Evolutionary conservation across 225 moss, liverwort and hornwort species (phyloP).

Genomic region (Pseudoscleropodium purum): DNA sequence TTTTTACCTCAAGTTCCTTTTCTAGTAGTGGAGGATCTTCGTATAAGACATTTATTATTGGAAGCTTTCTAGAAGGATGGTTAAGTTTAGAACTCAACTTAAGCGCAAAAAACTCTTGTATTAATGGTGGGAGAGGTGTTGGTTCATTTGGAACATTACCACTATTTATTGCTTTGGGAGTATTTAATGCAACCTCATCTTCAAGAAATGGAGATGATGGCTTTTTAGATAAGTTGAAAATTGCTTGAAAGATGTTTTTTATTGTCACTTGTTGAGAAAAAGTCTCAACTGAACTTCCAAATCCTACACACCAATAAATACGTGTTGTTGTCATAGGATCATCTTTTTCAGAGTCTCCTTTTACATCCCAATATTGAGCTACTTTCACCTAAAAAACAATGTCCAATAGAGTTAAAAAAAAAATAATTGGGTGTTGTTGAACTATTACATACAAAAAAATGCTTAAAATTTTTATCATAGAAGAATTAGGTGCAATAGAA

Average conservation of each 20-base stretch:
- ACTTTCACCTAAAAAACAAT: conserved; percentile 21
- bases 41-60: conserved; percentile 47
- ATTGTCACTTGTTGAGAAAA: conserved; percentile 37
- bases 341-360: conserved; percentile 1
- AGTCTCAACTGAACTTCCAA: conserved; percentile 24
- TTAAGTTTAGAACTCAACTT: background rate
- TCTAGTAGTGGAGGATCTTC: background rate
- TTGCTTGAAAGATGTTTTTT: conserved; percentile 41
- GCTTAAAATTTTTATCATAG: background rate
- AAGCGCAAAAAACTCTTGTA: conserved; percentile 35
- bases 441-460: background rate
- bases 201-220: background rate
- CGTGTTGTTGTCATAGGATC: conserved; percentile 35
- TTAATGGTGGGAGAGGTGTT: background rate
- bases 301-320: conserved; percentile 62
- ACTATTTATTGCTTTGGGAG: background rate
- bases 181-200: background rate
- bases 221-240: conserved; percentile 50
- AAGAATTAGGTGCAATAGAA: background rate
- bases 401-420: background rate
- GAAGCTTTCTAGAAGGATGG: conserved; percentile 44
- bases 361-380: conserved; percentile 26
- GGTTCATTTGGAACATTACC: background rate
- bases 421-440: no score
- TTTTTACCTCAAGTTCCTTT: background rate